Base-by-base conservation (phyloP, 768 basidiomycete genomes). In the Cystoderma amianthinum region DNA sequence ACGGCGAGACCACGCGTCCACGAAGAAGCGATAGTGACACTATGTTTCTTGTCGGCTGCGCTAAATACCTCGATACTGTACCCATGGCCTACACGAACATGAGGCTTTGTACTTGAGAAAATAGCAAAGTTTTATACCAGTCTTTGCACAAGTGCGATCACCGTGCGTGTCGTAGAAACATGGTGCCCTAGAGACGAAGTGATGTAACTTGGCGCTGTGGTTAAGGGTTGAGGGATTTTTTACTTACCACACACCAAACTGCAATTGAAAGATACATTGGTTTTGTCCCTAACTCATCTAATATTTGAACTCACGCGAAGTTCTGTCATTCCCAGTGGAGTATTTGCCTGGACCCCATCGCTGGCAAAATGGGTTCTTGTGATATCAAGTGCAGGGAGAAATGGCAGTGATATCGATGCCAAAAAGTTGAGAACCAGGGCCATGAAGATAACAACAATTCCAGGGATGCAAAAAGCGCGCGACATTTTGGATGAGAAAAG, bases 1-100 rank as follows among this genome's bases (percentile, higher is more conserved):
- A 86, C 67, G 2, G 77, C 83, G 5, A 89, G 72, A 3, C 84
- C 86, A 28, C 75, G 74, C 5, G 86, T 90, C 80, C 83, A 85
- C 1, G 76, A 70, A 0, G 76, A 50, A 43, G 85, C 69, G 37
- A 57, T 61, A n/a, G n/a, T n/a, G 15, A 69, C 66, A 34, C 57
- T 59, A 3, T 62, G 48, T 32, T 64, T 62, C n/a, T 53, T 55
- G 16, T 62, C 23, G n/a, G 15, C 38, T 3, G 38, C 19, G 48
- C 68, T 67, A 16, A 54, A 47, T 47, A 80, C 51, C 11, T 55
- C 50, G 22, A 82, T 50, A 33, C 61, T 57, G 54, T 88, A 88
- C 2, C 72, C 84, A 51, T 75, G 68, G 13, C 73, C 77, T 77
- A 50, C 32, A 15, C 28, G 15, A 30, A 9, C 9, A 9, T 15